Evolutionary conservation across 2,329 filamentous ascomycete species (phyloP), one percentile per base, ranked within the genome.

Genomic region (Neofusicoccum ribis): DNA sequence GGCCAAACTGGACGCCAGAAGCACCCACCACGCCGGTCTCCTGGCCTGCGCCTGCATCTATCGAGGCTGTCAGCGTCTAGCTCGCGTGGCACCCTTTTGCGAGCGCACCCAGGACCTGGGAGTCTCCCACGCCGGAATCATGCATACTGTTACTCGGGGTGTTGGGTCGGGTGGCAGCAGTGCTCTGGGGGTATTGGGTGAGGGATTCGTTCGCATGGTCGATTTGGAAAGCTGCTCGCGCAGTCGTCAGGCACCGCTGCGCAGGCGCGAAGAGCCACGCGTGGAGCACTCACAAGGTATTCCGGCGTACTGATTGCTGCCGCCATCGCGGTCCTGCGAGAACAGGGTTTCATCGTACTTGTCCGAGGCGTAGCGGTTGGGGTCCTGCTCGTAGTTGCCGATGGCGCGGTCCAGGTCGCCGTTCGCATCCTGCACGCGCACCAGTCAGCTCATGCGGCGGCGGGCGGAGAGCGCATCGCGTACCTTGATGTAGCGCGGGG

Each of bases 11-110:
- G 41, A 64, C 63, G 8, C 63, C 63, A 9, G 47, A 76, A 5
- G 72, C 67, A 15, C 74, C 76, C 9, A 83, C 79, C 14, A 86
- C 78, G 2, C 86, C 86, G 20, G 78, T 84, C 71, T 88, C 85
- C 75, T 88, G 86, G 27, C 50, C 56, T 37, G 17, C 20, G 31
- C 27, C 49, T 64, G 61, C 31, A 44, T 56, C 61, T 64, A 27
- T 46, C 43, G 7, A 20, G 27, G 27, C 31, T 27, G 61, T 64
- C 61, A 64, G 61, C 49, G 41, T 64, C 37, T 37, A 27, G 20
- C 5, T 44, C 43, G 43, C 39, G 41, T 34, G 31, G 9, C 51
- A 20, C 50, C 14, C 27, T 36, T 27, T 37, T 27, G 14, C 37
- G 46, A 50, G 63, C 50, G 52, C 63, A 60, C 37, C 41, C 37